phyloP scores from a whole-genome alignment of 768 basidiomycete species.

The Lentinula sp. region DNA sequence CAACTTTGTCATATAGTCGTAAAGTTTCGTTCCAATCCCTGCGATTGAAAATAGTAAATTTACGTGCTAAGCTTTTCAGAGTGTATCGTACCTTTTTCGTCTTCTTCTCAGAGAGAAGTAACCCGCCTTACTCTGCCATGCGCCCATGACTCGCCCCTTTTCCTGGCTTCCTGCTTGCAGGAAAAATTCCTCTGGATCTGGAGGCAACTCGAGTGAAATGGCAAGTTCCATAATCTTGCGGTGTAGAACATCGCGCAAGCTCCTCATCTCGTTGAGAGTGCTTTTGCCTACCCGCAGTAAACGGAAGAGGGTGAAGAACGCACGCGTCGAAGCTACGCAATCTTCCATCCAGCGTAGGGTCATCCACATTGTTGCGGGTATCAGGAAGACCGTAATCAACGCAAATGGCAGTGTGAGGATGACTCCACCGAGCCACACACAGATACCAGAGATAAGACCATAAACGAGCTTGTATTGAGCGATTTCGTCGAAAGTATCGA shows the following conservation, averaged over 20 bases:
- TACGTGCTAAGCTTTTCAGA: background rate
- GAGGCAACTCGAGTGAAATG: slow-evolving; percentile 51
- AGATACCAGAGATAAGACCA: slow-evolving; percentile 67
- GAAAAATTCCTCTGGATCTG: slow-evolving; percentile 66
- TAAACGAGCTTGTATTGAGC: slow-evolving; percentile 86
- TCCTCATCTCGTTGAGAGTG: slow-evolving; percentile 48
- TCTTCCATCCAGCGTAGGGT: slow-evolving; percentile 86
- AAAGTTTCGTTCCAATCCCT: slow-evolving; percentile 87
- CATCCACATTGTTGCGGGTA: slow-evolving; percentile 86
- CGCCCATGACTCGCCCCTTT: slow-evolving; percentile 62
- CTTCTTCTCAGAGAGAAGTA: slow-evolving; percentile 79
- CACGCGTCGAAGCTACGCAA: slow-evolving; percentile 72
- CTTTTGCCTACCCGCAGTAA: slow-evolving; percentile 57
- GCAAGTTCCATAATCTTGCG: slow-evolving; percentile 64
- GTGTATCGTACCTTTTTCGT: slow-evolving; percentile 40
- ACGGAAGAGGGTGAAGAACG: slow-evolving; percentile 54
- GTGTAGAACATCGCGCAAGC: slow-evolving; percentile 51
- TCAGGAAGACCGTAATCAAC: slow-evolving; percentile 45
- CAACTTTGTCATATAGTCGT: slow-evolving; percentile 74
- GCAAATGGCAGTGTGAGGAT: slow-evolving; percentile 60
- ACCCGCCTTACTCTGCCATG: slow-evolving; percentile 64
- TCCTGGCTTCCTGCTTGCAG: slow-evolving; percentile 50
- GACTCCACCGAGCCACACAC: slow-evolving; percentile 54
- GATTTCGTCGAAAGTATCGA: slow-evolving; percentile 87
- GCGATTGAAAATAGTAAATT: background rate